Evolutionary conservation across 225 moss, liverwort and hornwort genomes (phyloP).

Genomic region (Polytrichum formosum): DNA sequence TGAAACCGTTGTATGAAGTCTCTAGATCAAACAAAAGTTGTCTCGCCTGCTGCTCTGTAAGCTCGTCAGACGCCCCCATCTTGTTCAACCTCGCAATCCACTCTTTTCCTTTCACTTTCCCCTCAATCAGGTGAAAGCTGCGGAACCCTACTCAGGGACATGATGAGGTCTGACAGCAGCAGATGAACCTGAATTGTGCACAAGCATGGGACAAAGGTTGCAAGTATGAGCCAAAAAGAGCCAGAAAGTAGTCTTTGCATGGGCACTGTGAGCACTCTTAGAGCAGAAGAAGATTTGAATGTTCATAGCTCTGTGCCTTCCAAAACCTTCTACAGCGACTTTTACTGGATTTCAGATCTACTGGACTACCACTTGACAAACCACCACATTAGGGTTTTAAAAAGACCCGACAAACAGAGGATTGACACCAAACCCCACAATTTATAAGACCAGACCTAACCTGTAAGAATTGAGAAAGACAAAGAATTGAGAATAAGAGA

Average conservation of each 20-base stretch:
- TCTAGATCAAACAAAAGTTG: slow-evolving; percentile 95
- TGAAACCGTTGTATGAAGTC: slow-evolving; percentile 93
- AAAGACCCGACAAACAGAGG: too few species aligned
- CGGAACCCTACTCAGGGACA: slow-evolving; percentile 82
- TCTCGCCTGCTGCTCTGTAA: slow-evolving; percentile 88
- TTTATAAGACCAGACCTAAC: background rate
- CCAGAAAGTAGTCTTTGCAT: too few species aligned
- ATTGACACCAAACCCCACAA: background rate
- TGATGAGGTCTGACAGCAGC: slow-evolving; percentile 85
- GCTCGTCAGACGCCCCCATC: slow-evolving; percentile 90
- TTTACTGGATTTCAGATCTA: too few species aligned
- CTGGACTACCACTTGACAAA: too few species aligned
- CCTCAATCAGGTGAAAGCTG: slow-evolving; percentile 86
- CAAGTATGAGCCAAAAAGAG: background rate
- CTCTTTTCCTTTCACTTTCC: slow-evolving; percentile 91
- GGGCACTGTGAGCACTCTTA: too few species aligned
- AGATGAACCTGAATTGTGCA: slow-evolving; percentile 74
- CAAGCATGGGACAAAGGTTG: background rate
- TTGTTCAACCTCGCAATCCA: slow-evolving; percentile 94
- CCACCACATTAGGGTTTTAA: too few species aligned
- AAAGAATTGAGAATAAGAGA: background rate
- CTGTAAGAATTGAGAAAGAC: background rate
- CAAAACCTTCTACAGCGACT: too few species aligned
- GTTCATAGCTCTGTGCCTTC: too few species aligned
- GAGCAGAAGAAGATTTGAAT: too few species aligned